These are phyloP conservation scores for Cyberlindnera nakhonratchasimensis DNA, from an alignment of 805 yeast genomes.

Conservation along the genomic window DNA sequence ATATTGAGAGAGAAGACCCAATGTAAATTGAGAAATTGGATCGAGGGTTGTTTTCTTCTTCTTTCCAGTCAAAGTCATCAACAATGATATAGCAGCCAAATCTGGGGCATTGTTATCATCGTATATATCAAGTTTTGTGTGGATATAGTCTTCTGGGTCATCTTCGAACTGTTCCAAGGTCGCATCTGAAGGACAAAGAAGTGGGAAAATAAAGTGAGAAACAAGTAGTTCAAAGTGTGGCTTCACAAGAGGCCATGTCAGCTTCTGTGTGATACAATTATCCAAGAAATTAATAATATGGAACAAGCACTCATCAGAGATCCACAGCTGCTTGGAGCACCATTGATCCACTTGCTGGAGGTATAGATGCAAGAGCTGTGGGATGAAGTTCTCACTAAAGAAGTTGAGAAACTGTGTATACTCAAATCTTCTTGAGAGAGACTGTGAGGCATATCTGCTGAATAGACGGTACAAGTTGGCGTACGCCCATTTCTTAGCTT, in stretches of 20 bases:
- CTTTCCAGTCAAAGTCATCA: constrained; percentile 69
- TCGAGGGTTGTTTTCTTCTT: constrained; percentile 58
- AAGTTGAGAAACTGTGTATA: constrained; percentile 58
- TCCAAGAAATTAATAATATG: constrained; percentile 63
- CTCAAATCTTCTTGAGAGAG: constrained; percentile 42
- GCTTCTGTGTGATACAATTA: constrained; percentile 52
- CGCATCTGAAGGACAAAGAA: constrained; percentile 65
- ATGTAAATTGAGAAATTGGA: constrained; percentile 58
- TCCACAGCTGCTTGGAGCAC: constrained; percentile 66
- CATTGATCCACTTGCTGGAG: constrained; percentile 69
- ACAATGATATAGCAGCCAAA: constrained; percentile 70
- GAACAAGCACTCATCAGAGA: constrained; percentile 61
- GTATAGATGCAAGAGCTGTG: constrained; percentile 64
- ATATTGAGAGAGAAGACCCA: constrained; percentile 40
- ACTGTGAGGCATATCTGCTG: constrained; percentile 60
- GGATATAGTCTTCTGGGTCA: constrained; percentile 87
- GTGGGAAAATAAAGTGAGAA: constrained; percentile 70
- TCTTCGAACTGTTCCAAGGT: constrained; percentile 72
- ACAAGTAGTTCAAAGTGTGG: constrained; percentile 64
- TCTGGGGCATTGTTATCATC: constrained; percentile 69
- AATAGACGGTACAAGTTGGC: constrained; percentile 73
- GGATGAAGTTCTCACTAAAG: constrained; percentile 59
- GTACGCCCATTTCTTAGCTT: constrained; percentile 84
- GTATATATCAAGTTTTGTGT: constrained; percentile 60
- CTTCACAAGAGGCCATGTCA: constrained; percentile 64